Evolutionary conservation across 176 grass and related monocot genomes (phyloP), one percentile per base, ranked within the genome.

Genomic region (Triticum timopheevii): DNA sequence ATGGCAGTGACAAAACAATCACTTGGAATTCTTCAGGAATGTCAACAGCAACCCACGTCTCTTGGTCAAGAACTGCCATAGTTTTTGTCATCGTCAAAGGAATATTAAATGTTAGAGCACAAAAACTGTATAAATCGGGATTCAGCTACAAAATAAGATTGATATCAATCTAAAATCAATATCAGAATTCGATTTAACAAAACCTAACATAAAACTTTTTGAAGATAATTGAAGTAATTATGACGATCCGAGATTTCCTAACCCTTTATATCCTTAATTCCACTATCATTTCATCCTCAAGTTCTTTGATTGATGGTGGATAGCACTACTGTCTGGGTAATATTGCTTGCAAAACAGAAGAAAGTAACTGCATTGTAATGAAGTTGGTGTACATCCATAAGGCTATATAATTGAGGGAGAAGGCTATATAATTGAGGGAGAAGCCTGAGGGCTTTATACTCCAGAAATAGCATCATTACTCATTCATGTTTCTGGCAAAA

Each of bases 61-160:
- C 96, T 92, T 98, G 96, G 86, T 96, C 96, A 81, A 98, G 92
- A 87, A 98, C 96, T n/a, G 93, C 96, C 84, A 94, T 98, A 78
- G 96, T 96, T 94, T 98, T 98, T 76, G 92, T 80, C 93, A 98
- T 96, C 96, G 94, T 79, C 69, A 91, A 78, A 78, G 79, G 49
- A 66, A 74, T 34, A 82, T 54, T 64, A 36, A 23, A 81, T 45
- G 10, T 87, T 79, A 90, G 34, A 35, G 58, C 68, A 45, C 30
- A 76, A 80, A 74, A 83, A 65, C 22, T 83, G 24, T 40, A 80
- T 36, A 86, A 52, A 13, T 52, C 35, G 39, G 52, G 42, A 10
- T 2, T 35, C 39, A 66, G 34, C 72, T 65, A 50, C 1, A 36
- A 27, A 47, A 35, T 40, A 40, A 40, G 5, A 36, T 38, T 25